These are phyloP conservation scores for Caloboletus inedulis DNA, from an alignment of 1,284 basidiomycete species.

Conservation along the genomic window DNA sequence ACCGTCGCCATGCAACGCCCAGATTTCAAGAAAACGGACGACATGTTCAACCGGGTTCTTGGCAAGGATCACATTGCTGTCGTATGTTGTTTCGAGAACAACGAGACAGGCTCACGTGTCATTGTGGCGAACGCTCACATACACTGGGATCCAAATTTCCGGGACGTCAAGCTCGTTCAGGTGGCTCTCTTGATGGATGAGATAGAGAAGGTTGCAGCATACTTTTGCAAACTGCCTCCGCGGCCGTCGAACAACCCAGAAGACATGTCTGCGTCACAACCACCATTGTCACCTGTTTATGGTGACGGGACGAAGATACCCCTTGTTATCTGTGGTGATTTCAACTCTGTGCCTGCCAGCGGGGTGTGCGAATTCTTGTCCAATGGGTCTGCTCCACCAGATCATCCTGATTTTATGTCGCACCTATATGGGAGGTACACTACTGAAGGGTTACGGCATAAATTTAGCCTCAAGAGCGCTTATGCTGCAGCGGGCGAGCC, in stretches of 20 bases:
- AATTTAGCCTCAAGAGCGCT: slow-evolving; percentile 79
- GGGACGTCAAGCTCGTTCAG: slow-evolving; percentile 98
- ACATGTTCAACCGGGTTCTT: slow-evolving; percentile 99
- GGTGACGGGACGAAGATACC: slow-evolving; percentile 87
- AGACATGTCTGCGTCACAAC: slow-evolving; percentile 34
- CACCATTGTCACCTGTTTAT: slow-evolving; percentile 65
- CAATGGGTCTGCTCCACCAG: slow-evolving; percentile 64
- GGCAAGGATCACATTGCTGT: slow-evolving; percentile 95
- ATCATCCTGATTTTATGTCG: slow-evolving; percentile 92
- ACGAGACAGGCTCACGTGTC: slow-evolving; percentile 80
- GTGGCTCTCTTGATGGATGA: slow-evolving; percentile 91
- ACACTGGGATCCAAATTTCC: slow-evolving; percentile 89
- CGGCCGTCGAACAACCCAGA: slow-evolving; percentile 42
- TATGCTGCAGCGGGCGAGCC: slow-evolving; percentile 70
- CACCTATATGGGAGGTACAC: slow-evolving; percentile 94
- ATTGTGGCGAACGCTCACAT: slow-evolving; percentile 92
- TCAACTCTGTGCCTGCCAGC: slow-evolving; percentile 85
- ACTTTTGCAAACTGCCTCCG: slow-evolving; percentile 84
- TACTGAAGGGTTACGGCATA: slow-evolving; percentile 82
- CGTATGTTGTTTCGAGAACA: slow-evolving; percentile 85
- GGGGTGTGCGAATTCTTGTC: slow-evolving; percentile 93
- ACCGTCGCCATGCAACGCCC: slow-evolving; percentile 89
- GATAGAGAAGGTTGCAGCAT: slow-evolving; percentile 83
- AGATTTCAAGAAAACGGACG: slow-evolving; percentile 98
- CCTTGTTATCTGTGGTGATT: slow-evolving; percentile 89